Evolutionary conservation across 352 stramenopile species (phyloP), one percentile per base, ranked within the genome.

Genomic region (Phytophthora meadii): DNA sequence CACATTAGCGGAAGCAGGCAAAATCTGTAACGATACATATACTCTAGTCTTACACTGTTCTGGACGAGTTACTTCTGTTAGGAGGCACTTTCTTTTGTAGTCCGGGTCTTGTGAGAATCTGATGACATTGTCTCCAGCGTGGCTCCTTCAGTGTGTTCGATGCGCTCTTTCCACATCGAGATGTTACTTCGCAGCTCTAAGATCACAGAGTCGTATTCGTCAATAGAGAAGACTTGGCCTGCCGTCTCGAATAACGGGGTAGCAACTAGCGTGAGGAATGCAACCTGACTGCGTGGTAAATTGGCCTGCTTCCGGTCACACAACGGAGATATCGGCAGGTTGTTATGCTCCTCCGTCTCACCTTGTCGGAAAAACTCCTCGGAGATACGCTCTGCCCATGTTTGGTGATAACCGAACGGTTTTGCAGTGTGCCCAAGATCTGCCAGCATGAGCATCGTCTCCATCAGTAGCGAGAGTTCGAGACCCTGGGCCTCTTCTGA

Each of bases 321-420:
- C 7, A 91, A 57, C 10, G 82, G 81, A 0, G 81, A 89, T 17
- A 91, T 69, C 3, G 80, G 74, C 25, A 91, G 27, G 12, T 79
- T 70, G 34, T 85, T 72, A 2, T 74, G 67, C 54, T 86, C 77
- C 64, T 91, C 82, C 2, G 78, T 76, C 41, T 91, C 82, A 14
- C 82, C 82, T 49, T 91, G 82, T 4, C 68, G 75, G 42, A 84
- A 89, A 15, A 91, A 91, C 52, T 91, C 82, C 40, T 91, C 82
- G 6, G 78, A 81, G 27, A 91, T 89, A 11, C 74, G 78, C 37
- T 84, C 81, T 5, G 80, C 78, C 82, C 82, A 91, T 2, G 59
- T 61, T 47, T 88, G 65, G 15, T 91, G 82, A 40, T 88, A 88
- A 5, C 52, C 54, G 47, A 91, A 91, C 9, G 82, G 81, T 54